Evolutionary conservation across 2,329 filamentous ascomycete species (phyloP), one percentile per base, ranked within the genome.

Genomic region (Nemania abortiva): DNA sequence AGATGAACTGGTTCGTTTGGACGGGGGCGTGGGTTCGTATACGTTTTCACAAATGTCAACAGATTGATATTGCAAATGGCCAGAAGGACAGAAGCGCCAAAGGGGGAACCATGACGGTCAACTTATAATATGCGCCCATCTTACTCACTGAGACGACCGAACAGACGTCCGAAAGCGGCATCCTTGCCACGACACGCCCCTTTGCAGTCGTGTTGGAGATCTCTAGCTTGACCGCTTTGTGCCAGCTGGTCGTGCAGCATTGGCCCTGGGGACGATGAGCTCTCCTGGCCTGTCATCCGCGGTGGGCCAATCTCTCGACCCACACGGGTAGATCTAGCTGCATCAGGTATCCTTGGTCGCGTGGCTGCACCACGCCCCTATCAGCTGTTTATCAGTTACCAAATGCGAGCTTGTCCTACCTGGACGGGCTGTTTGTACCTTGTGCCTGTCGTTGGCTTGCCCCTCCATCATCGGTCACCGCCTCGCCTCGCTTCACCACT

Each of bases 211-310:
- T 42, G 49, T 54, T 69, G 53, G 52, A 53, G 66, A 66, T 68
- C 64, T 49, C 52, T 61, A 60, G 54, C 64, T 59, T 73, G 71
- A 73, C 69, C 67, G 71, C 66, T 37, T 63, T 59, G 50, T 71
- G 72, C 70, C 72, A 73, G 64, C 42, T 71, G 70, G 70, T 68
- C 72, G 60, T 73, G 72, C 70, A 73, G 70, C 65, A 66, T 57
- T 65, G 65, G 67, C 52, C 72, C 63, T 58, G 61, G 63, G 56
- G 56, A 57, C 15, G 52, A 53, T 49, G 53, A 67, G 66, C 42
- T 56, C 56, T 69, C 60, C 58, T 69, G 63, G 53, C 70, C 68
- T 73, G 68, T 69, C 68, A 66, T 65, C 55, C 57, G 54, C 31
- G 53, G n/a, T 59, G 45, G 63, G 22, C 52, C 65, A 22, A 45